These are phyloP conservation scores for Ormosia semicastrata DNA, from an alignment of 306 rosid genomes.

Conservation along the genomic window DNA sequence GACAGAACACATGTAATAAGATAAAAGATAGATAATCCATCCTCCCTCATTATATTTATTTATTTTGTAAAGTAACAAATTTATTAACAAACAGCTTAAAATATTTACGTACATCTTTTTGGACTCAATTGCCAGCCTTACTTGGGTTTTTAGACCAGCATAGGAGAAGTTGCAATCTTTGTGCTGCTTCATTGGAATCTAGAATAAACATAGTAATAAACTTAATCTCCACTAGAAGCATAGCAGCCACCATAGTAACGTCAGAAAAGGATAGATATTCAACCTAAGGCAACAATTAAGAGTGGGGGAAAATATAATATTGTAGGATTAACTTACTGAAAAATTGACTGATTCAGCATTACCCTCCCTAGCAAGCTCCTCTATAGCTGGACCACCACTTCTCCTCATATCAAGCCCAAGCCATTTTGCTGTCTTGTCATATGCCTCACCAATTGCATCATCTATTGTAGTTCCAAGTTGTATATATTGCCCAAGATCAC, in stretches of 20 bases:
- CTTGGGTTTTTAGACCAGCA: conserved; percentile 98
- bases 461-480: conserved; percentile 98
- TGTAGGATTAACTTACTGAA: conserved; percentile 58
- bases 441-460: conserved; percentile 98
- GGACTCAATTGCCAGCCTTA: conserved; percentile 87
- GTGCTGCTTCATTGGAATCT: conserved; percentile 97
- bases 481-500: conserved; percentile 81
- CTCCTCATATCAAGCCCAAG: conserved; percentile 94
- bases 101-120: conserved; percentile 66
- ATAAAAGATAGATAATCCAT: background rate
- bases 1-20: background rate
- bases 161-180: conserved; percentile 98
- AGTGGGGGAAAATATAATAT: background rate
- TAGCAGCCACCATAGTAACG: conserved; percentile 11
- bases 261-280: conserved; percentile 20
- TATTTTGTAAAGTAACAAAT: background rate
- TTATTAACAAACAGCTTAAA: conserved; percentile 15
- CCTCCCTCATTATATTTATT: background rate
- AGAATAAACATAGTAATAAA: conserved; percentile 22
- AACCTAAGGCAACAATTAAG: background rate
- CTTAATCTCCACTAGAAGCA: conserved; percentile 24
- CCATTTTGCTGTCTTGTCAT: conserved; percentile 97
- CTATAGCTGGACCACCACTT: conserved; percentile 98
- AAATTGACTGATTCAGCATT: conserved; percentile 70
- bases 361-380: conserved; percentile 90